Percentiles rank a stretch among this genome's conserved stretches.
Conservation (phyloP, 2,329 filamentous ascomycete genomes). For the Pyrenophora seminiperda region DNA sequence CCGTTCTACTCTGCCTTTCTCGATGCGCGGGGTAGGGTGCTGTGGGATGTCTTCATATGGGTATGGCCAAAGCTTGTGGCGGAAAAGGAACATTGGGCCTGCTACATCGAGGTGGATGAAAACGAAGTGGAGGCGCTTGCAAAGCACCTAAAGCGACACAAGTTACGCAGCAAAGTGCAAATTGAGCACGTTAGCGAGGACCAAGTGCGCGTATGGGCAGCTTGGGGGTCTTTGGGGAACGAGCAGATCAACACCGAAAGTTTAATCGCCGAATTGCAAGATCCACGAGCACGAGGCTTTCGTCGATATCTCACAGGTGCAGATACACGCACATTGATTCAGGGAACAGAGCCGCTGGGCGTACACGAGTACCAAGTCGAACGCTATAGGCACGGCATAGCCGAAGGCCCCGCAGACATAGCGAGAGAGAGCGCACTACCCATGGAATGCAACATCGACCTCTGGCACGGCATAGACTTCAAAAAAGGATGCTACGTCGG, state of each 20-base stretch:
- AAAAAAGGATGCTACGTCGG: constrained; percentile 96
- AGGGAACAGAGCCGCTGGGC: constrained; percentile 30
- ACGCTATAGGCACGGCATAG: constrained; percentile 77
- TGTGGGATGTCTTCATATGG: constrained; percentile 92
- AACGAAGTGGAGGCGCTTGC: constrained; percentile 65
- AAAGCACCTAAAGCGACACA: constrained; percentile 82
- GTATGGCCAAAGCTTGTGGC: constrained; percentile 30
- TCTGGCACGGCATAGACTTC: constrained; percentile 86
- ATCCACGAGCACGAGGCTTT: constrained; percentile 30
- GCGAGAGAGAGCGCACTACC: constrained; percentile 73
- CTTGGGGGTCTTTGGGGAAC: constrained; percentile 62
- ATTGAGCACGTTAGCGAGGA: constrained; percentile 66
- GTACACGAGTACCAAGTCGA: constrained; percentile 69
- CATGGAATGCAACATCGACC: constrained; percentile 87
- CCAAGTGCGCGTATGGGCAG: constrained; percentile 72
- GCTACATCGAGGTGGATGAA: constrained; percentile 83
- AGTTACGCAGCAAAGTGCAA: constrained; percentile 78
- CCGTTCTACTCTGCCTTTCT: constrained; percentile 77
- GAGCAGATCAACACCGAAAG: constrained; percentile 9
- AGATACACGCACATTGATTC: constrained; percentile 1
- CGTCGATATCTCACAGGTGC: constrained; percentile 11
- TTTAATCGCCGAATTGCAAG: constrained; percentile 21
- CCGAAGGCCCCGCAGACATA: constrained; percentile 85
- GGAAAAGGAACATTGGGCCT: constrained; percentile 55
- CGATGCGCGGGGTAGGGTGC: constrained; percentile 77